Base-by-base conservation (phyloP, 1,284 basidiomycete species). In the Inonotus obliquus region DNA sequence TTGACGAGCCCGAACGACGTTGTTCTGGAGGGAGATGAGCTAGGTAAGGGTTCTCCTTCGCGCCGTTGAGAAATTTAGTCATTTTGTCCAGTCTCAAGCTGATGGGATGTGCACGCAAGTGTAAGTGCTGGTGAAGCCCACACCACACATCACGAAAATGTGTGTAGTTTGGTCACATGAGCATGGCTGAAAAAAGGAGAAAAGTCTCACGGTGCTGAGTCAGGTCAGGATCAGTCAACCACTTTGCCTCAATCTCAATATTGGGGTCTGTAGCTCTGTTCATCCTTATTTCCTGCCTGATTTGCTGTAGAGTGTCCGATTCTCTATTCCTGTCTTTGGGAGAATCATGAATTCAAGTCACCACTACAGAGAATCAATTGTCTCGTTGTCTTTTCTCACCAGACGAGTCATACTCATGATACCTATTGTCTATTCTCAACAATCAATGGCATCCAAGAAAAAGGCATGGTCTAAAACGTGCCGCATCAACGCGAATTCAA, bases 11-110 rank as follows among this genome's bases (percentile, higher is more conserved):
- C 6, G 51, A 38, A 38, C 56, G 56, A 45, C 76, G 69, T 63
- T 79, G 67, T 32, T 71, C 65, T 3, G 74, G 68, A 7, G 68
- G 65, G 35, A 75, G 67, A 67, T 86, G 80, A 0, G 82, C 79
- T 10, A 87, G 77, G 67, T 86, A 87, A 10, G 82, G 83, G 64
- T 87, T 87, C 62, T 82, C 80, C 37, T 64, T 66, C 25, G 27
- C 48, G 38, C 57, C 57, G 41, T 59, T 59, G 25, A 41, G n/a
- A 35, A 29, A 11, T 23, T 47, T 55, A 19, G 59, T 14, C 59
- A 60, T 60, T 7, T 21, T 44, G 41, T n/a, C 41, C n/a, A 17
- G 14, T 5, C 19, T 39, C 11, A 10, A 39, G 19, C 41, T 11
- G 41, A 44, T 32, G 32, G 19, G 41, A 44, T n/a, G 11, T n/a